phyloP scores from a whole-genome alignment of 164 flowering plant species.

The Macadamia integrifolia region DNA sequence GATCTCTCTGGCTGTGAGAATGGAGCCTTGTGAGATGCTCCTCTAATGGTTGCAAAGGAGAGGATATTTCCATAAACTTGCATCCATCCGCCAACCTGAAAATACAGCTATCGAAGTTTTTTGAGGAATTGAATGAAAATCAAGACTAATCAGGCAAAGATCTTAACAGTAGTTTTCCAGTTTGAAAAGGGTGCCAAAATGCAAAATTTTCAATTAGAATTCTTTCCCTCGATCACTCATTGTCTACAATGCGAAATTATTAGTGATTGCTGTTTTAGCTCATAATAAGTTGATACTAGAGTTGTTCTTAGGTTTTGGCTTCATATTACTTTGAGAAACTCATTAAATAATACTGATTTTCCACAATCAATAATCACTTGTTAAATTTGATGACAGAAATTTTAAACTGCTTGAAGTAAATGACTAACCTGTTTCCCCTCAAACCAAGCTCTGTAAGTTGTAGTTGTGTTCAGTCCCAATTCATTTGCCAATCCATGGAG shows the following conservation, averaged over 20 bases:
- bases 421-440: conserved; percentile 34
- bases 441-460: conserved; percentile 51
- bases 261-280: too few relatives aligned
- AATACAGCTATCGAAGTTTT: not conserved
- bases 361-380: too few relatives aligned
- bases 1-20: conserved; percentile 52
- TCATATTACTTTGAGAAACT: too few relatives aligned
- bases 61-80: conserved; percentile 36
- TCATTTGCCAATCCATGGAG: conserved; percentile 30
- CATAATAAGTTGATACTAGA: too few relatives aligned
- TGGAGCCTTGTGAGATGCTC: conserved; percentile 57
- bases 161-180: not conserved
- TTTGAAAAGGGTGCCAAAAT: too few relatives aligned
- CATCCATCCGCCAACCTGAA: conserved; percentile 67
- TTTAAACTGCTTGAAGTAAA: too few relatives aligned
- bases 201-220: too few relatives aligned
- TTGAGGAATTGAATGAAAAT: not conserved
- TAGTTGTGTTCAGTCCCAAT: conserved; percentile 30
- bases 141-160: not conserved
- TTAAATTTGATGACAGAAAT: too few relatives aligned
- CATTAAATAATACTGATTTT: too few relatives aligned
- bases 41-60: conserved; percentile 51
- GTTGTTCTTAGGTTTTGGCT: too few relatives aligned
- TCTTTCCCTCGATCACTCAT: too few relatives aligned
- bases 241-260: too few relatives aligned